Evolutionary conservation across 2,329 filamentous ascomycete genomes (phyloP), one percentile per base, ranked within the genome.

Genomic region (Exophiala spinifera): DNA sequence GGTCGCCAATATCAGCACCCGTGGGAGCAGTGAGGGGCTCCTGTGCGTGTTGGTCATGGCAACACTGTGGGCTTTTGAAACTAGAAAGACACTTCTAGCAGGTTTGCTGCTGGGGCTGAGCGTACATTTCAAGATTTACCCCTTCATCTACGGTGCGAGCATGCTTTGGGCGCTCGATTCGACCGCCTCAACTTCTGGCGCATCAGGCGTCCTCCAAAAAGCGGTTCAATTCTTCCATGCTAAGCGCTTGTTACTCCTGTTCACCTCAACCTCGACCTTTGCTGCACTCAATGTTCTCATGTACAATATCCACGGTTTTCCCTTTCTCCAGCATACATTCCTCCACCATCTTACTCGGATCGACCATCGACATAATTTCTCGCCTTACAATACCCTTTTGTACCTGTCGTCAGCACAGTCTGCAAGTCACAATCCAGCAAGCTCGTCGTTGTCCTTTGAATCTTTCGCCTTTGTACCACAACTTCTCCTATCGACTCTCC

Each of bases 81-180:
- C 80, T 48, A 78, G 78, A 47, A 76, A 76, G n/a, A 74, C 87
- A 15, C 66, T 72, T 1, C 68, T 95, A 7, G 87, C 91, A 0
- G 92, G 89, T 0, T 61, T 85, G 2, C 70, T 97, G 25, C 76
- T 99, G 2, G 94, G 94, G 0, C 73, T 96, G 23, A 84, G 84
- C 1, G 91, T 97, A 21, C 94, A 99, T 73, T 95, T 99, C 74
- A 99, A 99, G 78, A 97, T 99, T 57, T 99, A 99, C 66, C 94
- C 94, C 0, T 96, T 97, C 70, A 89, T 99, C 56, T 99, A 99
- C 71, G 92, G 89, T 1, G 83, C 86, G 2, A 73, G 72, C 10
- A 69, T 74, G 37, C 49, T 77, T 11, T 76, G 74, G 74, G 72
- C 70, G 64, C 58, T 76, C 50, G 53, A 55, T 10, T 50, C 53